Percentiles rank a stretch among this genome's conserved stretches.
phyloP scores from a whole-genome alignment of 441 rosid species.

The Macaranga tanarius region DNA sequence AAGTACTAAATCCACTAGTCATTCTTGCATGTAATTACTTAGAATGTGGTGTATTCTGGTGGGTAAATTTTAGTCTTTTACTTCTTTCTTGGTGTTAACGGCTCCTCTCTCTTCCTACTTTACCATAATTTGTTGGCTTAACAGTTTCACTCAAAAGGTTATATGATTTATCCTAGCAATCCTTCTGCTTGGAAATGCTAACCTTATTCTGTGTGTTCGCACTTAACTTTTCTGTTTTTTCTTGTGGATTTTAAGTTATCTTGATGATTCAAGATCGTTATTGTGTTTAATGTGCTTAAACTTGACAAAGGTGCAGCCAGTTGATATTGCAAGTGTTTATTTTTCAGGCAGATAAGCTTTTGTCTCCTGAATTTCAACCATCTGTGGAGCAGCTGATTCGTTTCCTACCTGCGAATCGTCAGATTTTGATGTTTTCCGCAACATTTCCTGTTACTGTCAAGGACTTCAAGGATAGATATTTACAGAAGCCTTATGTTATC shows the following conservation, averaged over 20 bases:
- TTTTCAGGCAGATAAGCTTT: constrained; percentile 89
- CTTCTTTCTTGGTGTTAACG: neutral
- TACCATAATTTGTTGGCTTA: neutral
- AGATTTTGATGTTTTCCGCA: constrained; percentile 94
- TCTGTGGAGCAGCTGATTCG: constrained; percentile 86
- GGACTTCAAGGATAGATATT: constrained; percentile 88
- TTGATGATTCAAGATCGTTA: neutral
- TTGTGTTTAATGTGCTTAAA: neutral
- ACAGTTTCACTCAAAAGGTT: neutral
- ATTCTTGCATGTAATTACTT: neutral
- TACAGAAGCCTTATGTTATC: constrained; percentile 77
- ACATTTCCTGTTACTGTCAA: constrained; percentile 97
- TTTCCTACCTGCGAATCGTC: constrained; percentile 76
- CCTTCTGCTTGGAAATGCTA: neutral
- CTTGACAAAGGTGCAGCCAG: constrained; percentile 7
- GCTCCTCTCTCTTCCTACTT: neutral
- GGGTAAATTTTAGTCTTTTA: neutral
- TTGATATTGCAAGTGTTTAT: constrained; percentile 32
- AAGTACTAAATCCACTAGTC: constrained; percentile 4
- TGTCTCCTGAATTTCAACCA: constrained; percentile 99
- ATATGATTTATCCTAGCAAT: no score
- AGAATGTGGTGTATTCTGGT: neutral
- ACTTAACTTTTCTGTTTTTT: neutral
- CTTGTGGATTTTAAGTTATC: neutral
- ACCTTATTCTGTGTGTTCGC: neutral